Evolutionary conservation across 83 land plant species (phyloP).

Genomic region (Diphasiastrum complanatum): DNA sequence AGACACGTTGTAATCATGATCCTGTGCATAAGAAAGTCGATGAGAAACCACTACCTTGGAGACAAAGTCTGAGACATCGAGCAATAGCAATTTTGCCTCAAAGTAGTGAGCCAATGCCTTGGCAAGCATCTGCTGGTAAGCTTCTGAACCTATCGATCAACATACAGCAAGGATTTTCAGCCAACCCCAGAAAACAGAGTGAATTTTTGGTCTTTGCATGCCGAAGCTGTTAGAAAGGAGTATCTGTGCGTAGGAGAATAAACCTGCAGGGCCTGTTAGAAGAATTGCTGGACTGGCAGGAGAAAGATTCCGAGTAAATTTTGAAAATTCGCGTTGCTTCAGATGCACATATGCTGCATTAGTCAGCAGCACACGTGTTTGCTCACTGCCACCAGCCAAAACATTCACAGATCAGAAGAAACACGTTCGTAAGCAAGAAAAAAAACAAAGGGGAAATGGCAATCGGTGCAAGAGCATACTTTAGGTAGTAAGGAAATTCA

Average conservation of each 20-base stretch:
- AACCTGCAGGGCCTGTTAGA: conserved; percentile 84
- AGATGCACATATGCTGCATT: conserved; percentile 80
- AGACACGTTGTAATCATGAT: too few species aligned
- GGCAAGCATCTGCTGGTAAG: conserved; percentile 85
- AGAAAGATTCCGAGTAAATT: conserved; percentile 62
- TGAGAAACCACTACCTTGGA: conserved; percentile 74
- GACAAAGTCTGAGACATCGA: conserved; percentile 71
- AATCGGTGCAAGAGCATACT: too few species aligned
- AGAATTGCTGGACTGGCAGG: conserved; percentile 85
- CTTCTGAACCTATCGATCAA: conserved; percentile 45
- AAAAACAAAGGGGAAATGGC: not conserved
- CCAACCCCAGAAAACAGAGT: too few species aligned
- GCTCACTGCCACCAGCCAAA: too few species aligned
- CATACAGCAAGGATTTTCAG: too few species aligned
- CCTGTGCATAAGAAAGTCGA: too few species aligned
- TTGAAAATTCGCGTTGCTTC: conserved; percentile 58
- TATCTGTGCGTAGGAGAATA: too few species aligned
- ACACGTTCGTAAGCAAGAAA: too few species aligned
- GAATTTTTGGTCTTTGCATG: too few species aligned
- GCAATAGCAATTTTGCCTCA: conserved; percentile 64
- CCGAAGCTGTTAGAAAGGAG: too few species aligned
- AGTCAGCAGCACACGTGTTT: conserved; percentile 57
- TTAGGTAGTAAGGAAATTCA: conserved; percentile 78
- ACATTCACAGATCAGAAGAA: too few species aligned
- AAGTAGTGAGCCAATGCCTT: conserved; percentile 75